These are phyloP conservation scores for Solanum sparsipilum DNA, from an alignment of 257 asterid genomes.

Conservation along the genomic window DNA sequence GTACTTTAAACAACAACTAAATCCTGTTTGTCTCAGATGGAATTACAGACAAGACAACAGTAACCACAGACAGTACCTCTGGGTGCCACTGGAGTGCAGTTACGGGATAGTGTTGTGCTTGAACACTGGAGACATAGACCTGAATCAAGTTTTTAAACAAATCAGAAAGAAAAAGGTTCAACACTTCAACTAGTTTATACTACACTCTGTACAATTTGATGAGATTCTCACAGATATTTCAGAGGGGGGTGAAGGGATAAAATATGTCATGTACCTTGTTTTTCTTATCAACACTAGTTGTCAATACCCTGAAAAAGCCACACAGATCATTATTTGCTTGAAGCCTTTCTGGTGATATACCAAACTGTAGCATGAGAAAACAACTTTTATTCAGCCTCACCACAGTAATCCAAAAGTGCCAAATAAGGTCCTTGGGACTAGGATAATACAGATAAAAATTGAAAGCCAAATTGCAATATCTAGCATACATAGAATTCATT, in stretches of 20 bases:
- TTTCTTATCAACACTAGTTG: constrained; percentile 64
- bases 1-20: background rate
- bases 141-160: constrained; percentile 10
- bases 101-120: constrained; percentile 65
- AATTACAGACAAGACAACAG: background rate
- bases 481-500: background rate
- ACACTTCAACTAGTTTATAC: background rate
- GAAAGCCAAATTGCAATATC: background rate
- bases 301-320: constrained; percentile 60
- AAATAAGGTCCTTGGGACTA: background rate
- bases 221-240: background rate
- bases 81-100: constrained; percentile 98
- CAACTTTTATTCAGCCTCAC: background rate
- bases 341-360: constrained; percentile 74
- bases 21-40: background rate
- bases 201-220: background rate
- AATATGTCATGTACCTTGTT: constrained; percentile 35
- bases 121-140: constrained; percentile 83
- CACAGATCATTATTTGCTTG: constrained; percentile 28
- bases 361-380: constrained; percentile 43
- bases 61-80: constrained; percentile 42
- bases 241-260: background rate
- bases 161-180: background rate
- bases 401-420: background rate
- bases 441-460: background rate